phyloP scores from a whole-genome alignment of 257 asterid species.

The Cordia subcordata region DNA sequence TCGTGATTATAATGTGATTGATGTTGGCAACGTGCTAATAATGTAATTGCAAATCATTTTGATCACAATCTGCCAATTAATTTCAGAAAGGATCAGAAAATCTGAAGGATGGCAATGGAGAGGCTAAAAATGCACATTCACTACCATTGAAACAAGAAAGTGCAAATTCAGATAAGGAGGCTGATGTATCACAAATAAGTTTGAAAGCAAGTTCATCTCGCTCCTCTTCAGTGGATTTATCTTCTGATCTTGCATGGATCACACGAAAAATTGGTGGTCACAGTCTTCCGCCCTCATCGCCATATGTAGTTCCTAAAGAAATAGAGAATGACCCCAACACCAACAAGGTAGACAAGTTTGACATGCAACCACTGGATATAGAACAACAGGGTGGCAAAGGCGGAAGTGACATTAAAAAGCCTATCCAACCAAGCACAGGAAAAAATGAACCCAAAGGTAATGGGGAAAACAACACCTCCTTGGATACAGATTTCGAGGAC shows the following conservation, averaged over 20 bases:
- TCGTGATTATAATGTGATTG: not conserved
- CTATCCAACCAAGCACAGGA: constrained; percentile 9
- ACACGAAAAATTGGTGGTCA: constrained; percentile 36
- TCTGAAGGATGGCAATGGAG: constrained; percentile 28
- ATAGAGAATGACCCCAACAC: constrained; percentile 18
- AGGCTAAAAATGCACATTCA: constrained; percentile 21
- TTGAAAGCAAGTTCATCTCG: constrained; percentile 28
- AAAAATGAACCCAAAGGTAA: constrained; percentile 14
- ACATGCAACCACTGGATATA: constrained; percentile 11
- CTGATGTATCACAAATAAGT: constrained; percentile 24
- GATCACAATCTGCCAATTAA: constrained; percentile 13
- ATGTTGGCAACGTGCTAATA: not conserved
- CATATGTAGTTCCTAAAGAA: constrained; percentile 16
- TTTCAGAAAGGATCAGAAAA: constrained; percentile 49
- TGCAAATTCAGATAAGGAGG: constrained; percentile 36
- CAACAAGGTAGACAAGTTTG: constrained; percentile 12
- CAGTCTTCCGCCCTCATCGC: constrained; percentile 21
- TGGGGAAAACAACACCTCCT: constrained; percentile 12
- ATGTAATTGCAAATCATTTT: constrained; percentile 8
- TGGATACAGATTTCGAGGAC: constrained; percentile 19
- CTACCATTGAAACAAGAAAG: constrained; percentile 22
- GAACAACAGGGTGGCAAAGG: constrained; percentile 18
- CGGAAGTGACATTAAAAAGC: constrained; percentile 14
- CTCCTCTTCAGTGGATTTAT: constrained; percentile 48
- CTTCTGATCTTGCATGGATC: constrained; percentile 58